A percentile compares a stretch with the other conserved stretches of the same genome.
These are phyloP conservation scores for Vickermania ingenoplastis DNA, from an alignment of 208 protist genomes.

Conservation along the genomic window DNA sequence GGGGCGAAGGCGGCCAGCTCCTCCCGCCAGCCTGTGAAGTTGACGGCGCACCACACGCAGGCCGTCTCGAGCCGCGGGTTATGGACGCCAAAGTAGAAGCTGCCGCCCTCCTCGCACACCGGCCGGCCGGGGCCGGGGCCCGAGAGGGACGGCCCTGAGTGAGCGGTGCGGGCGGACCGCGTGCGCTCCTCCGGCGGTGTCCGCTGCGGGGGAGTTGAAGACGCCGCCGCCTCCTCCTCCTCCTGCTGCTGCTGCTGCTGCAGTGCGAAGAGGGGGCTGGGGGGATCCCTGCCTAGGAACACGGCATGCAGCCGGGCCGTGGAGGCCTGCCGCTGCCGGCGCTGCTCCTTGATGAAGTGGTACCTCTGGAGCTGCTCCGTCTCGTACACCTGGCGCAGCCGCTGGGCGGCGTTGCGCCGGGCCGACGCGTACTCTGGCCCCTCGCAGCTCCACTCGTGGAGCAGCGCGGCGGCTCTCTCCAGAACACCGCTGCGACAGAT, in stretches of 20 bases:
- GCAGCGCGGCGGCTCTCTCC: constrained; percentile 26
- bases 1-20: constrained; percentile 6
- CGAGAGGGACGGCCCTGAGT: background rate
- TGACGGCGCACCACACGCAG: constrained; percentile 72
- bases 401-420: constrained; percentile 10
- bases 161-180: too few species aligned
- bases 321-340: constrained; percentile 22
- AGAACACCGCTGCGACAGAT: constrained; percentile 50
- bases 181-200: too few species aligned
- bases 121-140: constrained; percentile 2
- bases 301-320: constrained; percentile 27
- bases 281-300: constrained; percentile 20
- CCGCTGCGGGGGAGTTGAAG: too few species aligned
- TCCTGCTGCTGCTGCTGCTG: too few species aligned
- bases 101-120: constrained; percentile 52
- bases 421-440: constrained; percentile 29
- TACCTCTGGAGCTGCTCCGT: constrained; percentile 53
- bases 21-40: constrained; percentile 1
- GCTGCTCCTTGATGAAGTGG: constrained; percentile 53
- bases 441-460: constrained; percentile 74
- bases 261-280: too few species aligned
- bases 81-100: constrained; percentile 51
- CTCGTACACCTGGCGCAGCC: constrained; percentile 33
- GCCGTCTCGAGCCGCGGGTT: constrained; percentile 50
- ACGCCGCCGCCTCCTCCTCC: too few species aligned